Evolutionary conservation across 2,329 filamentous ascomycete genomes (phyloP), one percentile per base, ranked within the genome.

Genomic region (Ceratocystis variospora): DNA sequence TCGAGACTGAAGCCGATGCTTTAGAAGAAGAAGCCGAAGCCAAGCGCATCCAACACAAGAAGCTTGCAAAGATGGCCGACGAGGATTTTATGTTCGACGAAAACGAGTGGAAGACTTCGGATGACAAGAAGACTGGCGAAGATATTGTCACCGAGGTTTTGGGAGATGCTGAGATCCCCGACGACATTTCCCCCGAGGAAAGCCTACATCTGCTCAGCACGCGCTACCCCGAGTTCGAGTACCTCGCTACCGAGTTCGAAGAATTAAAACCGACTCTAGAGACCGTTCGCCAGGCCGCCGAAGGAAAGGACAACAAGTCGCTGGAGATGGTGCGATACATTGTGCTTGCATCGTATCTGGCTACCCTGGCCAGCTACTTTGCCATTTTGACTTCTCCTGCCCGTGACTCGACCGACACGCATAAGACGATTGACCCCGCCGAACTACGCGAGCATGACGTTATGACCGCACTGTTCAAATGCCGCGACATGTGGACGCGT

Each of bases 31-130:
- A 99, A 75, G 85, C 82, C 10, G 95, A 99, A 74, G 94, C 93
- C 2, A 86, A 87, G 74, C 82, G 90, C 69, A 76, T 99, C 68
- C 93, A 97, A 75, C 86, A 91, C 76, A 96, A 96, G 80, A 93
- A 94, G 73, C 76, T 97, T 28, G 82, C 90, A 71, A 87, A 88
- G 70, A 94, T 99, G 89, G 84, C 85, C 5, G 92, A 95, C 70
- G 88, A 88, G 48, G 94, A 99, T 73, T 99, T 96, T 73, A 87
- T 90, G 7, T 95, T 97, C 70, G 91, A 97, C 71, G 89, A 95
- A 72, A 82, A 85, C 53, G 91, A 95, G 70, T 97, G 93, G 94
- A 74, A 87, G 46, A 84, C 82, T 31, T 77, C 80, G 17, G 81
- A 80, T 2, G 79, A 79, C 17, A 78, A 79, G 25, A 78, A 77